Base-by-base conservation (phyloP, 2,329 filamentous ascomycete species). In the Acephala macrosclerotiorum region DNA sequence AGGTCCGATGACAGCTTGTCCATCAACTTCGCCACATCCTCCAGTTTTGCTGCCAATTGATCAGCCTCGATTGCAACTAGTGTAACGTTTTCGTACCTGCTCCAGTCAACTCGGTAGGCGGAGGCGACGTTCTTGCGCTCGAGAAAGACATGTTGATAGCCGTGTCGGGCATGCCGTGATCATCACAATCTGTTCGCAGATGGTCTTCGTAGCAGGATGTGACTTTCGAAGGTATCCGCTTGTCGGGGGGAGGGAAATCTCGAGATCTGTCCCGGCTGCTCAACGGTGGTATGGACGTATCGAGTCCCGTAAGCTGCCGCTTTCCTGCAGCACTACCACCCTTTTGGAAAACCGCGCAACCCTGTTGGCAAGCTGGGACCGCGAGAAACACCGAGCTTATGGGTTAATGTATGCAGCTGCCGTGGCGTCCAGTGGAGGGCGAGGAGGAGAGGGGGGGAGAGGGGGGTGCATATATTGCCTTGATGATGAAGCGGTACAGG, bases 1-100 rank as follows among this genome's bases (percentile, higher is more conserved):
- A 93, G 79, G 75, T 95, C 91, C 59, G 84, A 76, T 7, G 83
- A 81, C 47, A 96, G 82, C 51, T 84, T 84, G 47, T 84, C 79
- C 70, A 96, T 79, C 18, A 96, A 80, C 61, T 83, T 81, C 18
- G 84, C 87, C 47, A 95, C 91, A 62, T 91, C 86, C 65, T 87
- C 82, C 64, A 91, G 83, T 79, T 94, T 94, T 66, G 82, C 86
- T 93, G 74, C 25, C 45, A 63, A 60, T 11, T 40, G 47, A 63
- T 72, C 57, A 72, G 68, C 33, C 22, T 33, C n/a, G n/a, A 2
- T 25, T 16, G 11, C 33, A 12, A 53, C 16, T 3, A 33, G 9
- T 36, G 25, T 53, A n/a, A 49, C 38, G 47, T 14, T 29, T 57
- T 33, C 61, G 20, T 71, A 75, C 73, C 72, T 61, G 65, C 26